Base-by-base conservation (phyloP, 805 yeast genomes). In the Teunomyces cretensis region DNA sequence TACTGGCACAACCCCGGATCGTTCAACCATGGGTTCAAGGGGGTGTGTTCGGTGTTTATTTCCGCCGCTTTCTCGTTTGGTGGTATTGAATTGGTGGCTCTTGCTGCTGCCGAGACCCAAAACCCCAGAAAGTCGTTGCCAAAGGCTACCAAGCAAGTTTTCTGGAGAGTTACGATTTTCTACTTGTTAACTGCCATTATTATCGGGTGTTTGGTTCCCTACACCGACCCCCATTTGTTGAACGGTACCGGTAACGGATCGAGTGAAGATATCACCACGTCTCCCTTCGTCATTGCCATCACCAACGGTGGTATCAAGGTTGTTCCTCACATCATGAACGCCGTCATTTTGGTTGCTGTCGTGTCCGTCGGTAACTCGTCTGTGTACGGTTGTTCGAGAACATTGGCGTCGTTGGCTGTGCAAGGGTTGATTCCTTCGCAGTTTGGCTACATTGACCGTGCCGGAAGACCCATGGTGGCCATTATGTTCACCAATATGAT, bases 311-410 rank as follows among this genome's bases (percentile, higher is more conserved):
- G 85, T 54, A 80, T 85, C 52, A 68, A 67, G 40, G 86, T 80
- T 33, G 74, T 84, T 40, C 91, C 91, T 42, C 80, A 83, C 42
- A 78, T 86, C 50, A 83, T 86, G 71, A 86, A 86, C 60, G 88
- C 81, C 15, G 88, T 85, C 35, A 84, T 86, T 53, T 70, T 86
- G 67, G 64, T 85, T 46, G 83, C 91, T 3, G 88, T 86, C 22
- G 64, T 84, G 44, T 84, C 90, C 6, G 91, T 85, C 43, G 90
- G 89, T 53, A 86, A 85, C 70, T 80, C 89, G 17, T 80, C 90
- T 1, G 79, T 84, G 33, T 86, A 76, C 60, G 87, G 84, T n/a
- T 78, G 83, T 49, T 83, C 90, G 41, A 78, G 92, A 73, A 74
- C 88, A 8, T 58, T 86, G 43, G 81, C 80, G 43, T 78, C 88